Percentiles rank a stretch among this genome's conserved stretches.
Evolutionary conservation across 2,329 filamentous ascomycete species (phyloP).

Genomic region (Corinectria fuckeliana): DNA sequence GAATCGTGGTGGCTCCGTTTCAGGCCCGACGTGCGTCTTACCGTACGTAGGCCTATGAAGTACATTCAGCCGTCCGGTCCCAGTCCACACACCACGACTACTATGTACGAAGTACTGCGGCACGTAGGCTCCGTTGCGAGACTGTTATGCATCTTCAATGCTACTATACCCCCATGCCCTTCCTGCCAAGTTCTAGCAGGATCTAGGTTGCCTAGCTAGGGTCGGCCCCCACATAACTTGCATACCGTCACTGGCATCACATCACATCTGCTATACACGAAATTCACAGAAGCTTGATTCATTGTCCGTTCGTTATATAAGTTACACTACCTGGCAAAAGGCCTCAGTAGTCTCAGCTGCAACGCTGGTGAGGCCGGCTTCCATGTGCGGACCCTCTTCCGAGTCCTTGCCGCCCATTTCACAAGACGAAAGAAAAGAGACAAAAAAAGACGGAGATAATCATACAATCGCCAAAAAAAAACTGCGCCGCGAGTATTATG

Average conservation of each 20-base stretch:
- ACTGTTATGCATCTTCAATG: not conserved
- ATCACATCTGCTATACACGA: constrained; percentile 13
- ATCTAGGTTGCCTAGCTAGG: not conserved
- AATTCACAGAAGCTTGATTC: not conserved
- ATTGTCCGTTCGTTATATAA: constrained; percentile 10
- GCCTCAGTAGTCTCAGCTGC: constrained; percentile 7
- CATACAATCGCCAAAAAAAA: constrained; percentile 19
- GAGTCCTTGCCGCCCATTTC: constrained; percentile 6
- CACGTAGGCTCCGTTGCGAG: not conserved
- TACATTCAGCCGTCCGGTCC: not conserved
- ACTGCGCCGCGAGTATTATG: constrained; percentile 12
- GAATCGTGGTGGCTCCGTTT: constrained; percentile 8
- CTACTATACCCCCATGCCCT: not conserved
- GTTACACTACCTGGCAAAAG: not conserved
- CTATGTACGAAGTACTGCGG: not conserved
- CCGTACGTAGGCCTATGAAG: not conserved
- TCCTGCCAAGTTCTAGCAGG: constrained; percentile 9
- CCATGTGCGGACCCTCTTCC: constrained; percentile 1
- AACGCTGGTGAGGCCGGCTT: constrained; percentile 3
- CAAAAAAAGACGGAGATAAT: not conserved
- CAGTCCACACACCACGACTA: not conserved
- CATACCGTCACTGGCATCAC: constrained; percentile 1
- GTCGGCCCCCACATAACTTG: constrained; percentile 10
- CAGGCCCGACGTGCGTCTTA: constrained; percentile 9
- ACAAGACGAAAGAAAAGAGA: not conserved